Conservation (phyloP, 495 filamentous ascomycete species). For the Hyaloscypha finlandica region DNA sequence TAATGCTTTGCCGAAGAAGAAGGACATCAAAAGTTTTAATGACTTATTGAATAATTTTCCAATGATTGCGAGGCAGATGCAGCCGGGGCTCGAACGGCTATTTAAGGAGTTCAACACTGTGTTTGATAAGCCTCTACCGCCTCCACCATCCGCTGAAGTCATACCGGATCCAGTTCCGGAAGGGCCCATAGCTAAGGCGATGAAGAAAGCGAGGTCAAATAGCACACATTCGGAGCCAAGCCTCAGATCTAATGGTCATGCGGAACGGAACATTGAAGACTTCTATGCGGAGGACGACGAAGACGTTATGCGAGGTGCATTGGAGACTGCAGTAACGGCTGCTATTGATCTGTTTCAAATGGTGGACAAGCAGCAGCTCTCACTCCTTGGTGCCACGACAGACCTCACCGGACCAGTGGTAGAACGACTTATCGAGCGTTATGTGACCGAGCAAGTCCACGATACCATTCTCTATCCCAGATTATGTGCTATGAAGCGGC, state of each 20-base stretch:
- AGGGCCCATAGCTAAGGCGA: slow-evolving; percentile 50
- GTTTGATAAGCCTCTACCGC: slow-evolving; percentile 81
- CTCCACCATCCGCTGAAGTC: slow-evolving; percentile 63
- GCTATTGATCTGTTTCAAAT: slow-evolving; percentile 95
- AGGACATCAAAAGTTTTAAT: slow-evolving; percentile 86
- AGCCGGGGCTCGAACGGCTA: slow-evolving; percentile 83
- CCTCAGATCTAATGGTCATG: slow-evolving; percentile 32
- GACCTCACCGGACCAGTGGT: slow-evolving; percentile 91
- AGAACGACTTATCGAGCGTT: slow-evolving; percentile 92
- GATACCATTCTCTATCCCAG: slow-evolving; percentile 81
- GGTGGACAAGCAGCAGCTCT: slow-evolving; percentile 94
- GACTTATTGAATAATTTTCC: slow-evolving; percentile 92
- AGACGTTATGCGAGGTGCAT: slow-evolving; percentile 76
- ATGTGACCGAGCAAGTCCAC: slow-evolving; percentile 92
- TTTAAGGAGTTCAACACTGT: slow-evolving; percentile 87
- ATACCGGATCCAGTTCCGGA: slow-evolving; percentile 54
- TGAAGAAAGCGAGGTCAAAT: slow-evolving; percentile 50
- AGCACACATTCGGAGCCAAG: slow-evolving; percentile 40
- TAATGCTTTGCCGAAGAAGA: slow-evolving; percentile 61
- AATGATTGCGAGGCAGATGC: slow-evolving; percentile 97
- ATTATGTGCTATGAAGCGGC: slow-evolving; percentile 72
- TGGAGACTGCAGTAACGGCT: slow-evolving; percentile 89
- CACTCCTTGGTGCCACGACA: slow-evolving; percentile 86
- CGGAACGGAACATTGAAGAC: slow-evolving; percentile 35
- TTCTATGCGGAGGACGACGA: slow-evolving; percentile 79